Conservation (phyloP, 768 basidiomycete genomes). For the Candolleomyces eurysporus region DNA sequence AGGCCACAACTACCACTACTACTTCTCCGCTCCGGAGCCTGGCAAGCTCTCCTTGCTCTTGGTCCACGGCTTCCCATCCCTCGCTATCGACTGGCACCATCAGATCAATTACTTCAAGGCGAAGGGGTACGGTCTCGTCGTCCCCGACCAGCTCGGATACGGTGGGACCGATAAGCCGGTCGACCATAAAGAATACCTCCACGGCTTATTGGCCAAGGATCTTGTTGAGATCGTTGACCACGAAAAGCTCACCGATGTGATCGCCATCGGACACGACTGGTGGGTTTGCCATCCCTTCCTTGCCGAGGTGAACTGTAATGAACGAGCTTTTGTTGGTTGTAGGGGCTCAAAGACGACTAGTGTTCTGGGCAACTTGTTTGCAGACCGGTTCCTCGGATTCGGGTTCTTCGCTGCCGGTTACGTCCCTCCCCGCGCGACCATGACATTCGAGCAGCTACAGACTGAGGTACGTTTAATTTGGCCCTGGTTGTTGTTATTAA, state of each 20-base stretch:
- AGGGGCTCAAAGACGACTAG: constrained; percentile 39
- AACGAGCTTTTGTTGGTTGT: background rate
- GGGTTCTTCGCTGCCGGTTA: constrained; percentile 40
- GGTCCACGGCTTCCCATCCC: constrained; percentile 47
- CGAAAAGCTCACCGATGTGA: constrained; percentile 31
- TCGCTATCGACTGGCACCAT: constrained; percentile 38
- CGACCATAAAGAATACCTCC: constrained; percentile 35
- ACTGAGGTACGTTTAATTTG: background rate
- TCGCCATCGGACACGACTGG: constrained; percentile 47
- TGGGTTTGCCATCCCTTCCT: constrained; percentile 10
- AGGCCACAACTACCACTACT: constrained; percentile 39
- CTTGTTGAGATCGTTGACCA: constrained; percentile 40
- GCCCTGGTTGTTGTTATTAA: background rate
- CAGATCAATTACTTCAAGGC: constrained; percentile 37
- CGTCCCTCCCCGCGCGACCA: constrained; percentile 20
- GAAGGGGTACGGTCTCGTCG: constrained; percentile 44
- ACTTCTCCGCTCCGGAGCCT: constrained; percentile 15
- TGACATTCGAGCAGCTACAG: background rate
- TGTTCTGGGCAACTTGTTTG: constrained; percentile 36
- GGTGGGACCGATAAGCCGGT: constrained; percentile 47
- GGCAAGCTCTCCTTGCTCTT: constrained; percentile 36
- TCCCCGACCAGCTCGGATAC: constrained; percentile 50
- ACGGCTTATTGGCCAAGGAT: constrained; percentile 37
- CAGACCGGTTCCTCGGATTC: constrained; percentile 37
- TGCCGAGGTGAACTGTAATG: background rate